Evolutionary conservation across 352 stramenopile genomes (phyloP).

Genomic region (Phytophthora sojae): DNA sequence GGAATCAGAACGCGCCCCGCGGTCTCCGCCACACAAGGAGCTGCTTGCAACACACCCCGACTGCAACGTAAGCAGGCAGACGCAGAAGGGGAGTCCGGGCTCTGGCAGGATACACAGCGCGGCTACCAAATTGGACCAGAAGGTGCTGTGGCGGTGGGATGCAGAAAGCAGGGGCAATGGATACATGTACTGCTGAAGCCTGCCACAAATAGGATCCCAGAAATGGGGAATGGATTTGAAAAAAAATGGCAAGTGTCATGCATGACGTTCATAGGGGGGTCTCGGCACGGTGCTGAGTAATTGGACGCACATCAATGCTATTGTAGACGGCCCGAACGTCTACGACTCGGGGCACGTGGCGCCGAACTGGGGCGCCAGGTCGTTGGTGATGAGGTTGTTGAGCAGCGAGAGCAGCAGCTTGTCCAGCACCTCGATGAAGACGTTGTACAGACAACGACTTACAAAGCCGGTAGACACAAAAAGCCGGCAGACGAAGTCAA

Average conservation of each 20-base stretch:
- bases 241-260: constrained; percentile 19
- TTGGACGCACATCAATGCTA: neutral
- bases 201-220: constrained; percentile 38
- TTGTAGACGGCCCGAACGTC: neutral
- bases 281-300: neutral
- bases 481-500: too few relatives aligned
- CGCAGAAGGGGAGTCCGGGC: constrained; percentile 20
- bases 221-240: constrained; percentile 17
- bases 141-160: neutral
- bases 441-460: too few relatives aligned
- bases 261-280: constrained; percentile 4
- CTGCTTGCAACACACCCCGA: constrained; percentile 4
- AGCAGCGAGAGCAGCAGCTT: constrained; percentile 54
- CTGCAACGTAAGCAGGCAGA: constrained; percentile 28
- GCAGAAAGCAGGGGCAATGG: neutral
- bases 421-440: constrained; percentile 47
- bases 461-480: too few relatives aligned
- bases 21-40: constrained; percentile 1
- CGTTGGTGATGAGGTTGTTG: constrained; percentile 56
- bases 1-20: constrained; percentile 24
- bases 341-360: constrained; percentile 50
- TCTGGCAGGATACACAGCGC: constrained; percentile 32
- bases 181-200: constrained; percentile 12
- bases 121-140: constrained; percentile 31
- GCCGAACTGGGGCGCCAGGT: constrained; percentile 51